phyloP scores from a whole-genome alignment of 768 basidiomycete genomes.

The Cystofilobasidium bisporidii region DNA sequence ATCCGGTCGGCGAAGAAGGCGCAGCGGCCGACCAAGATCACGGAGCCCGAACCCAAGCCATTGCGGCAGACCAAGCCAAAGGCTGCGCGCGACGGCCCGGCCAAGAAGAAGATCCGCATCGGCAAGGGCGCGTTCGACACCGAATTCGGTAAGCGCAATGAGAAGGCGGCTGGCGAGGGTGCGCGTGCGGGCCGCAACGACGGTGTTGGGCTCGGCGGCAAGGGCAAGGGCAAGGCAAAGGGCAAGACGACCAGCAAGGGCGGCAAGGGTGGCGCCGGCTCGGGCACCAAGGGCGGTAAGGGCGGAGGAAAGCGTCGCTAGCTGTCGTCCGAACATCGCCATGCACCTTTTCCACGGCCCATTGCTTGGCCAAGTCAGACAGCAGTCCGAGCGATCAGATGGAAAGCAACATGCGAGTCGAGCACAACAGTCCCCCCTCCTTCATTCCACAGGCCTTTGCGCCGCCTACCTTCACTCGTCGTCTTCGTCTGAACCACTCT shows the following conservation, averaged over 20 bases:
- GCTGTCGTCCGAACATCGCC: no score
- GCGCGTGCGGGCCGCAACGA: conserved; percentile 26
- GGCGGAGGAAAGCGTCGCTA: no score
- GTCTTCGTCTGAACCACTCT: not conserved
- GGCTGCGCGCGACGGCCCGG: conserved; percentile 23
- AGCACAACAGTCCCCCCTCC: no score
- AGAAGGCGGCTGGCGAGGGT: conserved; percentile 16
- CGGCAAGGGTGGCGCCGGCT: not conserved
- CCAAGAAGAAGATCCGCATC: conserved; percentile 25
- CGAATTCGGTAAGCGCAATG: conserved; percentile 21
- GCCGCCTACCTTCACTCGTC: not conserved
- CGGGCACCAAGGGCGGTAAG: no score
- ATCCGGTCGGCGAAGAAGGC: conserved; percentile 82
- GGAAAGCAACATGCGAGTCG: no score
- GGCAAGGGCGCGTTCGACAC: conserved; percentile 27
- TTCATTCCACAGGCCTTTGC: no score
- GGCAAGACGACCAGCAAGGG: conserved; percentile 18
- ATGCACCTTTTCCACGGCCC: no score
- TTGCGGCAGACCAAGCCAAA: conserved; percentile 37
- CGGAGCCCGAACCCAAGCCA: conserved; percentile 43
- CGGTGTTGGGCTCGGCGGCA: conserved; percentile 24
- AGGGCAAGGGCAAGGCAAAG: conserved; percentile 18
- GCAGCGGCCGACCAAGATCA: conserved; percentile 63
- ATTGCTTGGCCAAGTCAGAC: no score
- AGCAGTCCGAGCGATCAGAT: no score